Evolutionary conservation across 148 eudicot genomes (phyloP), one percentile per base, ranked within the genome.

Genomic region (Chenopodium quinoa): DNA sequence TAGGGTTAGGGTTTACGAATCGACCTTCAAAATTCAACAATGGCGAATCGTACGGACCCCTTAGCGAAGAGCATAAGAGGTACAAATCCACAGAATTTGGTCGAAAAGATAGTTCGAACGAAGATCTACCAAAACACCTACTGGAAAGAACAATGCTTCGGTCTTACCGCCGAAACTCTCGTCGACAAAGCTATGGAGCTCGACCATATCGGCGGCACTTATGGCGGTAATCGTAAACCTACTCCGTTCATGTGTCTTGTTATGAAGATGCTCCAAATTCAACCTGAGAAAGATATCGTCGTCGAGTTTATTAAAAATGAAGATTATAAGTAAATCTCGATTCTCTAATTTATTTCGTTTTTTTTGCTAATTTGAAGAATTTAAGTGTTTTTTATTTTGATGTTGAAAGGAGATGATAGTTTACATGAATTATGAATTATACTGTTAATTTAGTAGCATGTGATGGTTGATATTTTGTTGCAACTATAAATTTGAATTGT

Each of bases 11-110:
- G 82, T 80, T 84, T 76, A 77, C 60, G 8, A 62, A 76, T 71
- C 54, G 54, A 50, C 13, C 54, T 50, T 50, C 54, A 50, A 12
- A 40, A 2, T 31, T 9, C 44, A 78, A 60, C 83, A 58, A 96
- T 96, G 99, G 99, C 99, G 92, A 96, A 96, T 80, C 98, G 99
- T 20, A 96, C 99, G 78, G 99, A 96, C 78, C 98, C 99, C 0
- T 58, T 87, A 40, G 99, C 99, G 81, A 90, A 87, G 84, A 96
- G 89, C 93, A 94, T 96, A 73, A 86, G 92, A 82, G 98, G 98
- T 0, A 96, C 99, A 73, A 96, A 94, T 82, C 99, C 99, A 0
- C 99, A 96, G 65, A 96, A 96, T 77, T 80, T 96, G 65, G 95
- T 94, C 60, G 99, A 96, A 88, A 96, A 93, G 89, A 96, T 96